A percentile compares a stretch with the other conserved stretches of the same genome.
Evolutionary conservation across 768 basidiomycete genomes (phyloP).

Genomic region (Holtermannia corniformis): DNA sequence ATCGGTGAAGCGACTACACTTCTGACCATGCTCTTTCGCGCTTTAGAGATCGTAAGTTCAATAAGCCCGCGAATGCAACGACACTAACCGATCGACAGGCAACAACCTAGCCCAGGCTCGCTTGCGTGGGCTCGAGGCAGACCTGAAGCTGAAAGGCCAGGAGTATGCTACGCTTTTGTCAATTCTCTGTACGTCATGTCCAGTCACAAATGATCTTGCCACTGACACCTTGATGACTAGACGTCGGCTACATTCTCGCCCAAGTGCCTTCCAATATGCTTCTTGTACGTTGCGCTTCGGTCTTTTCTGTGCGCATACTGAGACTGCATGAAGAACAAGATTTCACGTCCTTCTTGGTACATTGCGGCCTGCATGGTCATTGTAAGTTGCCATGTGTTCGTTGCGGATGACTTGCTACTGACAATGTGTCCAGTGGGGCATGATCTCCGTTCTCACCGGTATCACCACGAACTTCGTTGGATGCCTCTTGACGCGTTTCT

Average conservation of each 20-base stretch:
- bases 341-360: slow-evolving; percentile 36
- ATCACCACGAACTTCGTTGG: slow-evolving; percentile 46
- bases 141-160: slow-evolving; percentile 26
- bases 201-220: too few relatives aligned
- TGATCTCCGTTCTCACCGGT: slow-evolving; percentile 45
- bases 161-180: slow-evolving; percentile 32
- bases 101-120: slow-evolving; percentile 28
- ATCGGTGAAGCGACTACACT: too few relatives aligned
- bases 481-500: slow-evolving; percentile 50
- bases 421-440: slow-evolving; percentile 16
- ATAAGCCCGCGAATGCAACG: too few relatives aligned
- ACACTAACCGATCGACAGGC: too few relatives aligned
- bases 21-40: too few relatives aligned
- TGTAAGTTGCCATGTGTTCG: slow-evolving; percentile 6
- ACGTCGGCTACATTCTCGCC: slow-evolving; percentile 22
- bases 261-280: slow-evolving; percentile 35
- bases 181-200: too few relatives aligned
- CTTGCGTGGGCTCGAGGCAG: slow-evolving; percentile 25
- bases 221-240: too few relatives aligned
- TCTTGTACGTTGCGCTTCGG: slow-evolving; percentile 24
- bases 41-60: too few relatives aligned
- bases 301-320: too few relatives aligned
- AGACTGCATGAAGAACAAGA: too few relatives aligned
- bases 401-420: neutral
- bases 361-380: slow-evolving; percentile 29